Evolutionary conservation across 352 stramenopile species (phyloP).

Genomic region (Phytophthora litchii): DNA sequence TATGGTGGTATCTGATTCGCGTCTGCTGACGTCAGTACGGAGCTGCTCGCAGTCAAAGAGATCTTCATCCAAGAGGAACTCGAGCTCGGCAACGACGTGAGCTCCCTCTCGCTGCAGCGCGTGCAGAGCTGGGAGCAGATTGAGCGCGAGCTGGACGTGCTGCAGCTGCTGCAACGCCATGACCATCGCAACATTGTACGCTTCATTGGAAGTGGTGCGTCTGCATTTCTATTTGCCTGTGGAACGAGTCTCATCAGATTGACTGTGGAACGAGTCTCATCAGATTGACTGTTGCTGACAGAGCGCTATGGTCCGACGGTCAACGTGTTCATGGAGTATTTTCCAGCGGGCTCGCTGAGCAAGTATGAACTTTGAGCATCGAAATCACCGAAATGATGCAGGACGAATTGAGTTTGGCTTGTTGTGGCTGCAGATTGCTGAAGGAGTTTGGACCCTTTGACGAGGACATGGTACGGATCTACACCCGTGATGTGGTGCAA

Average conservation of each 20-base stretch:
- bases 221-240: not conserved
- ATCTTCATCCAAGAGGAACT: slow-evolving; percentile 82
- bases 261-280: not conserved
- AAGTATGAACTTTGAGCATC: slow-evolving; percentile 44
- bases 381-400: not conserved
- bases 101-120: slow-evolving; percentile 60
- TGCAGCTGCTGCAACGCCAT: slow-evolving; percentile 41
- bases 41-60: slow-evolving; percentile 90
- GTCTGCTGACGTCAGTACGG: slow-evolving; percentile 50
- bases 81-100: slow-evolving; percentile 71
- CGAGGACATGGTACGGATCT: slow-evolving; percentile 62
- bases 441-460: slow-evolving; percentile 81
- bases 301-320: slow-evolving; percentile 58
- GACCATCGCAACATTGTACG: slow-evolving; percentile 65
- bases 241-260: not conserved
- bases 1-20: slow-evolving; percentile 12
- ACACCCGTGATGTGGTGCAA: slow-evolving; percentile 59
- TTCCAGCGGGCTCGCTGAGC: slow-evolving; percentile 79
- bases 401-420: not conserved
- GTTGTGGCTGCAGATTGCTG: slow-evolving; percentile 53
- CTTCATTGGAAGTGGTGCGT: slow-evolving; percentile 62
- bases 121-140: slow-evolving; percentile 61
- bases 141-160: slow-evolving; percentile 57
- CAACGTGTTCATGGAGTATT: slow-evolving; percentile 89
- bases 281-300: slow-evolving; percentile 16